A percentile compares a stretch with the other conserved stretches of the same genome.
Conservation (phyloP, 345 rosid genomes). For the Gossypium stocksii region DNA sequence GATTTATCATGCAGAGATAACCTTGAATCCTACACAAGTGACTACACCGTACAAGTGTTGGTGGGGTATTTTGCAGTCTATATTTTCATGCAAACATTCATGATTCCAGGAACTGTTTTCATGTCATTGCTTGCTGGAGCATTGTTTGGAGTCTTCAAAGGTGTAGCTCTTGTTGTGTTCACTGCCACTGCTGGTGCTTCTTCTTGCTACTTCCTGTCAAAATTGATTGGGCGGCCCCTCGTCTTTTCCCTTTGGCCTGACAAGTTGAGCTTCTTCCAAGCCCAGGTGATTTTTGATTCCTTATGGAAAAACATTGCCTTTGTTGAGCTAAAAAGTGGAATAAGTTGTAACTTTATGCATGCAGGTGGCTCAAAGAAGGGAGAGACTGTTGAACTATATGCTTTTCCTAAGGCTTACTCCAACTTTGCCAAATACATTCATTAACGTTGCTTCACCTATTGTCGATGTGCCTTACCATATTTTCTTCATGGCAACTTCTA, state of each 20-base stretch:
- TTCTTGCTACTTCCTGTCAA: slow-evolving; percentile 84
- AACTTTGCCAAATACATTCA: slow-evolving; percentile 84
- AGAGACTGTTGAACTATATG: slow-evolving; percentile 74
- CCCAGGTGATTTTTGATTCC: slow-evolving; percentile 51
- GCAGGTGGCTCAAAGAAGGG: slow-evolving; percentile 78
- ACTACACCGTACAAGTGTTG: slow-evolving; percentile 77
- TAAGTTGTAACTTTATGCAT: slow-evolving; percentile 14
- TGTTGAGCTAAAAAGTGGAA: slow-evolving; percentile 1
- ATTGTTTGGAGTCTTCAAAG: slow-evolving; percentile 77
- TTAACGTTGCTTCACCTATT: slow-evolving; percentile 89
- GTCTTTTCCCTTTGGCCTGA: slow-evolving; percentile 89
- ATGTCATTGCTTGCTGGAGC: slow-evolving; percentile 97
- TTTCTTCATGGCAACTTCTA: slow-evolving; percentile 71
- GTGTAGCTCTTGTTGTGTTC: slow-evolving; percentile 81
- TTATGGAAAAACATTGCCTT: not conserved
- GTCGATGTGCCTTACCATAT: slow-evolving; percentile 87
- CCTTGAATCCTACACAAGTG: slow-evolving; percentile 83
- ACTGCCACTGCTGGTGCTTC: slow-evolving; percentile 97
- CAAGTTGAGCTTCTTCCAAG: slow-evolving; percentile 77
- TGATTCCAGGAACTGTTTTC: slow-evolving; percentile 92
- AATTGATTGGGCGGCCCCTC: slow-evolving; percentile 75
- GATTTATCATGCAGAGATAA: slow-evolving; percentile 52
- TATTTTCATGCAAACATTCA: slow-evolving; percentile 91
- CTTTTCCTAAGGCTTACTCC: slow-evolving; percentile 88
- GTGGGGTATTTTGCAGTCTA: slow-evolving; percentile 76